phyloP scores from a whole-genome alignment of 2,329 filamentous ascomycete genomes.

The Thielaviopsis punctulata region DNA sequence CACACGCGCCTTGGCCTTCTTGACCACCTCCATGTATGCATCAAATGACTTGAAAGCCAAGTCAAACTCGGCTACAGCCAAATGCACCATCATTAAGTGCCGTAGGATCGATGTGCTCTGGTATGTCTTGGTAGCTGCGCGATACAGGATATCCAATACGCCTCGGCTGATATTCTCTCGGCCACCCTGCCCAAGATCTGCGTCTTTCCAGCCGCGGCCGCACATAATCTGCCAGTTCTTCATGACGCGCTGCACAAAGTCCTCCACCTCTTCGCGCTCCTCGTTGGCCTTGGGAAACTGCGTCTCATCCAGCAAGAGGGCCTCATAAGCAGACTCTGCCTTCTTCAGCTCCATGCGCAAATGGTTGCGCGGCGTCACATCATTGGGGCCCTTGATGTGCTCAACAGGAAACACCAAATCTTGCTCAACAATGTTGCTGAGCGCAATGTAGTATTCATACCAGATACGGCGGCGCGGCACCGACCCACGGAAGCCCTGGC shows the following conservation, averaged over 20 bases:
- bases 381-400: constrained; percentile 25
- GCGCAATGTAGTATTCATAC: constrained; percentile 66
- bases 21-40: constrained; percentile 78
- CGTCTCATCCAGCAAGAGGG: constrained; percentile 58
- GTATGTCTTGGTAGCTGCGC: constrained; percentile 80
- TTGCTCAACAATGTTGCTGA: constrained; percentile 59
- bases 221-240: constrained; percentile 73
- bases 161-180: constrained; percentile 57
- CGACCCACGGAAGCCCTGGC: constrained; percentile 39
- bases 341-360: constrained; percentile 62
- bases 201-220: constrained; percentile 61
- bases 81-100: constrained; percentile 73
- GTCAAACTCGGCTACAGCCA: constrained; percentile 79
- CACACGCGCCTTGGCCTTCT: constrained; percentile 66
- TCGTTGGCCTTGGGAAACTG: constrained; percentile 73
- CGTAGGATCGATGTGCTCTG: constrained; percentile 83
- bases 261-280: constrained; percentile 61
- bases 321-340: constrained; percentile 66
- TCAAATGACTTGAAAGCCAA: constrained; percentile 81
- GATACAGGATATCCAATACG: constrained; percentile 76
- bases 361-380: constrained; percentile 40
- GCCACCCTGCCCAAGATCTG: constrained; percentile 67
- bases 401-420: constrained; percentile 42
- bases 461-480: constrained; percentile 54
- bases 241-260: constrained; percentile 63